A percentile compares a stretch with the other conserved stretches of the same genome.
phyloP scores from a whole-genome alignment of 108 stramenopile species.

The Cyclostephanos tholiformis region DNA sequence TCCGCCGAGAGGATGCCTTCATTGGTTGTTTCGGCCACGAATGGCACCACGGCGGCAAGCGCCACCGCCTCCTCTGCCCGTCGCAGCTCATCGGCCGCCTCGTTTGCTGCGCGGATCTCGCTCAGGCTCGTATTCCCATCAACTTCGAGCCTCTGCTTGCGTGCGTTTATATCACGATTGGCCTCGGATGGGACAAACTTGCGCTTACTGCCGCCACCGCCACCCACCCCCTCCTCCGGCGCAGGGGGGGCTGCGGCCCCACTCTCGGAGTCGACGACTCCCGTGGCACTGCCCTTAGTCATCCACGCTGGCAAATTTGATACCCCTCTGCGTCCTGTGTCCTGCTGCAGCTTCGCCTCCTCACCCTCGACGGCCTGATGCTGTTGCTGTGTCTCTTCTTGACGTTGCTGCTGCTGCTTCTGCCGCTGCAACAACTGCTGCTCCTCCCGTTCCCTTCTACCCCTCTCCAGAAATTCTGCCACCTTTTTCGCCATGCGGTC shows the following conservation, averaged over 20 bases:
- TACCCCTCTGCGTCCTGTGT: slow-evolving; percentile 61
- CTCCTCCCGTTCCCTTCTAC: slow-evolving; percentile 32
- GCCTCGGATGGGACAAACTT: slow-evolving; percentile 53
- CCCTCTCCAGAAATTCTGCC: slow-evolving; percentile 54
- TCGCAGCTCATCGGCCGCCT: slow-evolving; percentile 41
- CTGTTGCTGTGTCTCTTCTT: slow-evolving; percentile 23
- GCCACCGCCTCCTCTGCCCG: background rate
- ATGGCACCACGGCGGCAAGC: slow-evolving; percentile 13
- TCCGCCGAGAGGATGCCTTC: slow-evolving; percentile 31
- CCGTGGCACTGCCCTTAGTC: slow-evolving; percentile 50
- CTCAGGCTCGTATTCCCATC: slow-evolving; percentile 32
- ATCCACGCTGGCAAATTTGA: slow-evolving; percentile 88
- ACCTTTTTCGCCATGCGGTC: slow-evolving; percentile 64
- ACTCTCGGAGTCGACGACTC: slow-evolving; percentile 1
- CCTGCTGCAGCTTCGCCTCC: slow-evolving; percentile 21
- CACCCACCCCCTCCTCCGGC: slow-evolving; percentile 36
- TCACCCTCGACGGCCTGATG: slow-evolving; percentile 11
- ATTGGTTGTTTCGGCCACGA: slow-evolving; percentile 36
- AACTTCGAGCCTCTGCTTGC: slow-evolving; percentile 42
- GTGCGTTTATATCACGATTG: slow-evolving; percentile 51
- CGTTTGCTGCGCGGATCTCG: slow-evolving; percentile 54
- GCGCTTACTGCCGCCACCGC: slow-evolving; percentile 34
- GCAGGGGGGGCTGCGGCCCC: slow-evolving; percentile 14
- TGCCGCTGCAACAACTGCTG: slow-evolving; percentile 19
- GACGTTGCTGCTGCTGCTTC: slow-evolving; percentile 8